Percentiles rank a stretch among this genome's conserved stretches.
phyloP scores from a whole-genome alignment of 2,329 filamentous ascomycete species.

The Sporothrix pallida region DNA sequence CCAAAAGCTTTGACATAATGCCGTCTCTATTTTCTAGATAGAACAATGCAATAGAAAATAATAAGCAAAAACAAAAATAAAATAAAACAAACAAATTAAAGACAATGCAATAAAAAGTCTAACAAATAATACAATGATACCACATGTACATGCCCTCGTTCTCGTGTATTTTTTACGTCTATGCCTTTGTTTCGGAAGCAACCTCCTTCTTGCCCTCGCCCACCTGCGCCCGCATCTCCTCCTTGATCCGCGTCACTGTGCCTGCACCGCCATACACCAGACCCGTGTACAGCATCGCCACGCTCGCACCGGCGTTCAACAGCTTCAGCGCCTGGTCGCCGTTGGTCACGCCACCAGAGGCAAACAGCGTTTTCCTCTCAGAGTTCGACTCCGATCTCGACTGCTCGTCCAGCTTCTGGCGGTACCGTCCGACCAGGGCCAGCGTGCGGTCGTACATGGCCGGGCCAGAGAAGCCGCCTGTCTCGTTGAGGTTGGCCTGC shows the following conservation, averaged over 20 bases:
- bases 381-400: slow-evolving; percentile 41
- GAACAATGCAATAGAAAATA: neutral
- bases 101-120: neutral
- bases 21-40: neutral
- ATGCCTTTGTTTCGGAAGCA: neutral
- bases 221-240: slow-evolving; percentile 58
- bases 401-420: slow-evolving; percentile 65
- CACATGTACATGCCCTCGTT: neutral
- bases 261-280: slow-evolving; percentile 69
- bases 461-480: slow-evolving; percentile 89
- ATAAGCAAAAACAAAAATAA: neutral
- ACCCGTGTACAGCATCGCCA: slow-evolving; percentile 89
- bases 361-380: slow-evolving; percentile 79
- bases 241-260: slow-evolving; percentile 68
- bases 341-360: slow-evolving; percentile 89
- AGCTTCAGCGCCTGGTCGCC: slow-evolving; percentile 82
- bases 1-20: neutral
- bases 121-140: slow-evolving; percentile 3
- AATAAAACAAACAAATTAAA: neutral
- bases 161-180: neutral
- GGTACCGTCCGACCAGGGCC: slow-evolving; percentile 78
- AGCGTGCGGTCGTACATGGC: slow-evolving; percentile 84
- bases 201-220: neutral
- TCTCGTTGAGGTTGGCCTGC: slow-evolving; percentile 70
- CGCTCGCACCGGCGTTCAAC: slow-evolving; percentile 85